These are phyloP conservation scores for Talaromyces marneffei DNA, from an alignment of 2,329 filamentous ascomycete genomes.

Conservation along the genomic window DNA sequence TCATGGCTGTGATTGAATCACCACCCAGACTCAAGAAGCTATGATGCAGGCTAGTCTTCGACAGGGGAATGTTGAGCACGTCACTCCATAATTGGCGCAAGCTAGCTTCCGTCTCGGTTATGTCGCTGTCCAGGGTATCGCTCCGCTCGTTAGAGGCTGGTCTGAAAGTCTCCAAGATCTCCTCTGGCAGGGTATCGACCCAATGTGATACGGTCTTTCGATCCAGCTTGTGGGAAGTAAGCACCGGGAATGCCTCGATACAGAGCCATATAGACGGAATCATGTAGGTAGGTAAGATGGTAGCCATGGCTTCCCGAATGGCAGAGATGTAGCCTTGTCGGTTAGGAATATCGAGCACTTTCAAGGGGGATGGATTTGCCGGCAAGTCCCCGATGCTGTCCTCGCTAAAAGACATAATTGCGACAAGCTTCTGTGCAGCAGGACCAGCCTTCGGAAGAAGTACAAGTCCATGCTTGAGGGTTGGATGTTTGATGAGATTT, in stretches of 20 bases:
- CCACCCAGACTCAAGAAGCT: constrained; percentile 44
- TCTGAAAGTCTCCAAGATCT: constrained; percentile 28
- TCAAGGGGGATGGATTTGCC: neutral
- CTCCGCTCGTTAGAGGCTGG: constrained; percentile 28
- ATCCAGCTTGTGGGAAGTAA: constrained; percentile 13
- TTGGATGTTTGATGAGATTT: constrained; percentile 22
- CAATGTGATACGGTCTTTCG: constrained; percentile 4
- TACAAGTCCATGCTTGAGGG: constrained; percentile 32
- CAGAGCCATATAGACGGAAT: constrained; percentile 12
- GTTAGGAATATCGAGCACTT: neutral
- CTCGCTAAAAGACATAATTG: constrained; percentile 8
- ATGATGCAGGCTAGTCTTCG: constrained; percentile 29
- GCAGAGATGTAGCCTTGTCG: constrained; percentile 16
- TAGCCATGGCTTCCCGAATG: neutral
- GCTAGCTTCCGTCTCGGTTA: constrained; percentile 26
- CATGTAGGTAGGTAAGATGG: constrained; percentile 11
- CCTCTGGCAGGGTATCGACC: constrained; percentile 18
- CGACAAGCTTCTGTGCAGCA: constrained; percentile 9
- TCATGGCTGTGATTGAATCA: constrained; percentile 49
- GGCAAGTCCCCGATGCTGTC: neutral
- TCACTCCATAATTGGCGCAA: constrained; percentile 33
- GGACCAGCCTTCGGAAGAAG: constrained; percentile 31
- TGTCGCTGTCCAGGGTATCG: constrained; percentile 13
- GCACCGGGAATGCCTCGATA: constrained; percentile 10
- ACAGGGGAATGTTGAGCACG: constrained; percentile 34